A percentile compares a stretch with the other conserved stretches of the same genome.
phyloP scores from a whole-genome alignment of 192 early-diverging fungal species.

The Coemansia sp. region DNA sequence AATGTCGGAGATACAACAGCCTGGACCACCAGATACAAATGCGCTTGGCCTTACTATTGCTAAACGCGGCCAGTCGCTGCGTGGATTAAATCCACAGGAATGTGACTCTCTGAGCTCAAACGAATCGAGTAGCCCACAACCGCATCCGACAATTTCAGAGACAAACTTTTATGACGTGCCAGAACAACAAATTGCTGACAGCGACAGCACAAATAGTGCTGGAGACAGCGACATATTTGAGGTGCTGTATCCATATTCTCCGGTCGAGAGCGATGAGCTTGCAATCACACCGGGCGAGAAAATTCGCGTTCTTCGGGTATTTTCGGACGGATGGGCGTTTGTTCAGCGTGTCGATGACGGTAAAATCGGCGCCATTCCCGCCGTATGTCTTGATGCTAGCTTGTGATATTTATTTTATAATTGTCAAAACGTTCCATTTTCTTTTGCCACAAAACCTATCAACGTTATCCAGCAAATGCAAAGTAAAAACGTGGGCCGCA shows the following conservation, averaged over 20 bases:
- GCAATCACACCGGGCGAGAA: conserved; percentile 31
- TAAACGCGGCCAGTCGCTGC: conserved; percentile 22
- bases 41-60: conserved; percentile 3
- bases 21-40: not conserved
- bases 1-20: not conserved
- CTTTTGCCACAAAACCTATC: not conserved
- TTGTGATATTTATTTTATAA: not conserved
- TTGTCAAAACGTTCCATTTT: conserved; percentile 2
- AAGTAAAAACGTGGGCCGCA: not conserved
- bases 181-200: not conserved
- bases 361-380: conserved; percentile 27
- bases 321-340: conserved; percentile 41
- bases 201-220: not conserved
- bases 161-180: not conserved
- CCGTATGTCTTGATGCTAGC: conserved; percentile 24
- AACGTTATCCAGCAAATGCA: not conserved
- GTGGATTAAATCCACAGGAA: conserved; percentile 4
- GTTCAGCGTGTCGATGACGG: conserved; percentile 25
- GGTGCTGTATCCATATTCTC: conserved; percentile 34
- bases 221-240: conserved; percentile 12
- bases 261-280: conserved; percentile 29
- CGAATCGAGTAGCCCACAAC: not conserved
- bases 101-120: not conserved
- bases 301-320: conserved; percentile 27
- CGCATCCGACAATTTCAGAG: not conserved